Evolutionary conservation across 176 grass and related monocot species (phyloP).

Genomic region (Oryza brachyantha): DNA sequence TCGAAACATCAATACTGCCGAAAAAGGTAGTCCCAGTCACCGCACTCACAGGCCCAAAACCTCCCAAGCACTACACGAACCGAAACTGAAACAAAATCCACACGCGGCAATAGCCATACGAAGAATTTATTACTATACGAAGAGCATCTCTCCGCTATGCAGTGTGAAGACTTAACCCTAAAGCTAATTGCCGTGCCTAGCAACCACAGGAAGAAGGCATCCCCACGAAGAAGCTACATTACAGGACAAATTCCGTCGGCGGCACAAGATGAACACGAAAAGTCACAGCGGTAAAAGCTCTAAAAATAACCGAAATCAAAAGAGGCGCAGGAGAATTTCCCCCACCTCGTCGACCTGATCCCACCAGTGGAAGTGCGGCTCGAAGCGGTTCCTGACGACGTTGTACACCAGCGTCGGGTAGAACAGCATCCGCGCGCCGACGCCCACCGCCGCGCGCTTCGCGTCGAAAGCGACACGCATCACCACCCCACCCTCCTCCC

Average conservation of each 20-base stretch:
- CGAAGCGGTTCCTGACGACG: slow-evolving; percentile 69
- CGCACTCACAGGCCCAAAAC: not conserved
- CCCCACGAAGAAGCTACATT: slow-evolving; percentile 19
- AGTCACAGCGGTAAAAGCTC: not conserved
- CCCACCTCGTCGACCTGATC: slow-evolving; percentile 86
- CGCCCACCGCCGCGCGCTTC: slow-evolving; percentile 79
- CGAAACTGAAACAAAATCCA: not conserved
- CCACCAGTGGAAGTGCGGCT: slow-evolving; percentile 96
- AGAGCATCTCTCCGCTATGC: not conserved
- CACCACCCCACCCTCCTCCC: slow-evolving; percentile 7
- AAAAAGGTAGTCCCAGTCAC: not conserved
- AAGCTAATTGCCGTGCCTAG: not conserved
- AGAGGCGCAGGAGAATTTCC: not conserved
- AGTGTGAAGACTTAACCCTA: not conserved
- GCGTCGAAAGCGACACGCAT: slow-evolving; percentile 38
- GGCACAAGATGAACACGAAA: not conserved
- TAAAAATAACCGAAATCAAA: not conserved
- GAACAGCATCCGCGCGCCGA: slow-evolving; percentile 84
- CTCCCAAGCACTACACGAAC: not conserved
- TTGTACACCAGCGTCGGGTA: slow-evolving; percentile 94
- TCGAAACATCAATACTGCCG: not conserved
- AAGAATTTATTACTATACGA: not conserved
- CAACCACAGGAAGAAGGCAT: not conserved
- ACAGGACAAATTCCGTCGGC: not conserved
- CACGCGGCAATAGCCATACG: not conserved